Evolutionary conservation across 1,284 basidiomycete species (phyloP).

Genomic region (Ceratorhiza oryzae-sativae): DNA sequence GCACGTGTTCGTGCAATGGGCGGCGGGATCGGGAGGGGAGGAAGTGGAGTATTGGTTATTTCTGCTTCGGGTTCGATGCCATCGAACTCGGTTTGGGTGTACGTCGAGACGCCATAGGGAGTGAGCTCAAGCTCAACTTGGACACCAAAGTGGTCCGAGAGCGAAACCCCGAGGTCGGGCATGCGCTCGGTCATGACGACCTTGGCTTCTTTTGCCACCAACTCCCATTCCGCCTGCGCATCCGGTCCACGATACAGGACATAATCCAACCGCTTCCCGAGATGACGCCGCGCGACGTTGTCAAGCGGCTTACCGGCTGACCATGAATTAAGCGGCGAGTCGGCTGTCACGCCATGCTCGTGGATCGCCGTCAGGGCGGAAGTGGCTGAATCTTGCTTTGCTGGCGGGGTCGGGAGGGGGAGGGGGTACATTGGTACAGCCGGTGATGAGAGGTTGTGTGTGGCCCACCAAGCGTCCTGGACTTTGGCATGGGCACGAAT

Average conservation of each 20-base stretch:
- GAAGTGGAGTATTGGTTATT: constrained; percentile 4
- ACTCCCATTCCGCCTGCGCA: constrained; percentile 42
- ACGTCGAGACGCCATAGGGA: constrained; percentile 5
- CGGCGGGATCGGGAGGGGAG: constrained; percentile 26
- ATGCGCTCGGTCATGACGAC: constrained; percentile 80
- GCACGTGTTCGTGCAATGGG: constrained; percentile 33
- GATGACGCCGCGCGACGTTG: constrained; percentile 63
- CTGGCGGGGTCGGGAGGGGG: constrained; percentile 9
- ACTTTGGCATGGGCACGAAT: constrained; percentile 53
- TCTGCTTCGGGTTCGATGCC: neutral
- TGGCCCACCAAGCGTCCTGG: constrained; percentile 76
- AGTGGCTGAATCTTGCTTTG: constrained; percentile 54
- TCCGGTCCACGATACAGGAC: constrained; percentile 84
- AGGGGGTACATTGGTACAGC: constrained; percentile 29
- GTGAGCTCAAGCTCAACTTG: constrained; percentile 75
- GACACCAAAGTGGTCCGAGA: constrained; percentile 95
- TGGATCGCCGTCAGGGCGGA: constrained; percentile 57
- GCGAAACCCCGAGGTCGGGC: constrained; percentile 80
- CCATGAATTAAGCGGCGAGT: constrained; percentile 91
- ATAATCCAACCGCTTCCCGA: constrained; percentile 96
- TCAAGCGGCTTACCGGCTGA: constrained; percentile 77
- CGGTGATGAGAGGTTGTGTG: constrained; percentile 57
- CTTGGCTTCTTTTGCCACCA: constrained; percentile 63
- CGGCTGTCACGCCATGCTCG: constrained; percentile 87
- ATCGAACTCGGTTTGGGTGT: neutral